Evolutionary conservation across 352 stramenopile species (phyloP), one percentile per base, ranked within the genome.

Genomic region (Achlya hypogyna): DNA sequence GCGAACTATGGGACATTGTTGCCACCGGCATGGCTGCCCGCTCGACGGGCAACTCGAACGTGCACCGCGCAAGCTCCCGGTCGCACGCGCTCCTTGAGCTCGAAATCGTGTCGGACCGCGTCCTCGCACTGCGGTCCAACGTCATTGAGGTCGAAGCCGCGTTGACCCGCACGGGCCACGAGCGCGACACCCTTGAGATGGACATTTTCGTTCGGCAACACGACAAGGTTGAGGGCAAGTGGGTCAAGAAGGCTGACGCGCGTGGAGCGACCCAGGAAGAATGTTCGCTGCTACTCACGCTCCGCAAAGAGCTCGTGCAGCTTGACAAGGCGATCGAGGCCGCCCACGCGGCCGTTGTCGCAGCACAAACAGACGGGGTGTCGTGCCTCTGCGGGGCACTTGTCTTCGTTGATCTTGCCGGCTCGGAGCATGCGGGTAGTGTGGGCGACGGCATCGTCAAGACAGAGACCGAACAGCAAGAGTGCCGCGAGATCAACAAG

Each of bases 81-180:
- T 86, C 76, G 5, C 76, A 84, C 54, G 78, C 76, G 1, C 67
- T 86, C 1, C 43, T 86, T 0, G 76, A 86, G 71, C 65, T 86
- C n/a, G 78, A 86, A 52, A 72, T 86, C 28, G 78, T 86, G 51
- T 81, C 76, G 2, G 27, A 54, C 0, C 71, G 68, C 47, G 69
- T 86, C 1, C 72, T 78, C 12, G n/a, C 53, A 25, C 72, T 76
- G 4, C 73, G 78, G 0, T 25, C 69, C 18, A 65, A 74, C 32
- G 53, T 82, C 2, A 72, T 62, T 0, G 42, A 73, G 5, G 75
- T 74, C 25, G 60, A 81, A 47, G 72, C 78, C 9, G 70, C 47
- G 8, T 71, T 86, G 1, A 75, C 78, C 49, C 78, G 75, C 0
- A 5, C 78, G 1, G 78, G 78, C 4, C 82, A 86, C 59, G 75